These are phyloP conservation scores for Colletotrichum tanaceti DNA, from an alignment of 2,329 filamentous ascomycete species.

Conservation along the genomic window DNA sequence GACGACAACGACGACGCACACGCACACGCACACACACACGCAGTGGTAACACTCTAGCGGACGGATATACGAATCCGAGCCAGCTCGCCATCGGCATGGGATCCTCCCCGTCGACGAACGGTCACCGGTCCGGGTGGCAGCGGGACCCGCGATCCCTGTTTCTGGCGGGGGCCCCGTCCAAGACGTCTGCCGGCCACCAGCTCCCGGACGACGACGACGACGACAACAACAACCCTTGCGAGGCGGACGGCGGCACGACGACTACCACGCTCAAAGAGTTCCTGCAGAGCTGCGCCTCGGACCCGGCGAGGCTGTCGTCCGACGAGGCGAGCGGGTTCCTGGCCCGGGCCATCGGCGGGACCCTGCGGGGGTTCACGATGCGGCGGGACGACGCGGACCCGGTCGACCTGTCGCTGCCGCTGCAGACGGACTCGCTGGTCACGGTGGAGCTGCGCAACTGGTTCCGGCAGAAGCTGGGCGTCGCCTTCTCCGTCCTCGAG, in stretches of 20 bases:
- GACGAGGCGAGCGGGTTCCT: slow-evolving; percentile 17
- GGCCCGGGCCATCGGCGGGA: slow-evolving; percentile 22
- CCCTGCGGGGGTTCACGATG: slow-evolving; percentile 37
- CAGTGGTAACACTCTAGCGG: too few relatives aligned
- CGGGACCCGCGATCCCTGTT: slow-evolving; percentile 43
- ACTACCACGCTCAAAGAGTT: slow-evolving; percentile 16
- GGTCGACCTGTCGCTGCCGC: slow-evolving; percentile 3
- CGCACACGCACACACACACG: too few relatives aligned
- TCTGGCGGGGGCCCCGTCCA: slow-evolving; percentile 13
- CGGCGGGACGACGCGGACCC: slow-evolving; percentile 35
- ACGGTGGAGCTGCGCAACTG: slow-evolving; percentile 44
- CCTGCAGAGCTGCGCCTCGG: slow-evolving; percentile 4
- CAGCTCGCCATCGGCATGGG: slow-evolving; percentile 39
- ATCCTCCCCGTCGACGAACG: slow-evolving; percentile 22
- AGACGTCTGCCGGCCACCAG: slow-evolving; percentile 22
- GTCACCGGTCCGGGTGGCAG: slow-evolving; percentile 37
- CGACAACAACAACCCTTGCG: too few relatives aligned
- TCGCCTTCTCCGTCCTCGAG: slow-evolving; percentile 32
- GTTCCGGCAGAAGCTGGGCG: slow-evolving; percentile 41
- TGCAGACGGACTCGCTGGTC: slow-evolving; percentile 44
- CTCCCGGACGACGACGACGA: slow-evolving; percentile 17
- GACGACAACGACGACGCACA: too few relatives aligned
- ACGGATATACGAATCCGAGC: slow-evolving; percentile 39
- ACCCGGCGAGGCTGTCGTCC: slow-evolving; percentile 14
- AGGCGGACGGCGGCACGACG: neutral